Conservation (phyloP, 2,329 filamentous ascomycete species). For the Purpureocillium lavendulum region DNA sequence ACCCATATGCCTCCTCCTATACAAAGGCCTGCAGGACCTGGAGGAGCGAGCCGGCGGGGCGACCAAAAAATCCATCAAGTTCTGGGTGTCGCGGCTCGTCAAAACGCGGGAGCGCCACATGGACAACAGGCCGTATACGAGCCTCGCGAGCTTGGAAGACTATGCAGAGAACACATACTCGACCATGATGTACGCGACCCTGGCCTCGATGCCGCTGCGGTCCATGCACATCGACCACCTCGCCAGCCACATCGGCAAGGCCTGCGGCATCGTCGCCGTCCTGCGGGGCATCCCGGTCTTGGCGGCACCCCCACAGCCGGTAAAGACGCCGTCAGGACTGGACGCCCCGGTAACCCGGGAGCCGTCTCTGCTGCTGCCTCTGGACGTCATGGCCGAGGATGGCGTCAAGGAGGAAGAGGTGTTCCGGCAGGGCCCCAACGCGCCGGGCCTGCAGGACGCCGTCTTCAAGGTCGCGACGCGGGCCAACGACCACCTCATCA, state of each 20-base stretch:
- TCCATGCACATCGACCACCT: slow-evolving; percentile 86
- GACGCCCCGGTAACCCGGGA: slow-evolving; percentile 28
- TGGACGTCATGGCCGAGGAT: slow-evolving; percentile 81
- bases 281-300: slow-evolving; percentile 82
- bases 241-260: slow-evolving; percentile 91
- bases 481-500: slow-evolving; percentile 93
- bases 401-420: slow-evolving; percentile 84
- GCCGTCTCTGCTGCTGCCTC: slow-evolving; percentile 63
- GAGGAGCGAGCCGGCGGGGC: slow-evolving; percentile 31
- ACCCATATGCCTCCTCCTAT: slow-evolving; percentile 78
- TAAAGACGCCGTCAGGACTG: slow-evolving; percentile 31
- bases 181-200: slow-evolving; percentile 79
- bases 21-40: slow-evolving; percentile 61
- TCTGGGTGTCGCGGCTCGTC: slow-evolving; percentile 71
- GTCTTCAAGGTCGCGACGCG: slow-evolving; percentile 88
- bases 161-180: slow-evolving; percentile 96
- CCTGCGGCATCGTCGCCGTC: slow-evolving; percentile 77
- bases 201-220: slow-evolving; percentile 70
- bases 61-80: slow-evolving; percentile 48
- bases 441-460: slow-evolving; percentile 75
- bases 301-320: slow-evolving; percentile 57
- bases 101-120: slow-evolving; percentile 75
- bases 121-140: slow-evolving; percentile 73
- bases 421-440: slow-evolving; percentile 69
- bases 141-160: slow-evolving; percentile 64